A percentile compares a stretch with the other conserved stretches of the same genome.
Conservation (phyloP, 192 early-diverging fungal genomes). For the Coemansia umbellata region DNA sequence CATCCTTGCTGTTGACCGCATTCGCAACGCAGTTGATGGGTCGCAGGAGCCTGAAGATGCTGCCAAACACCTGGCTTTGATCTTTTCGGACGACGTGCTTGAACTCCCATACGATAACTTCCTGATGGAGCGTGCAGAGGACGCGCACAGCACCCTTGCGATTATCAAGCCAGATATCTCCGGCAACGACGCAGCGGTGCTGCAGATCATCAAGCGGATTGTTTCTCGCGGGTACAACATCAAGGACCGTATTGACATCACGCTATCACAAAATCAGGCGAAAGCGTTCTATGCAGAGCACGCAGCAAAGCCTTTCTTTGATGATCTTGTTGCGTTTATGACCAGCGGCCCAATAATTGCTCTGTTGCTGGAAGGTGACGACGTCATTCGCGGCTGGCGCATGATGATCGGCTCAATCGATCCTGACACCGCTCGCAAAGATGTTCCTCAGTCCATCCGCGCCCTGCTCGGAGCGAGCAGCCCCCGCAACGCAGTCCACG, state of each 20-base stretch:
- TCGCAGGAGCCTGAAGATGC: constrained; percentile 50
- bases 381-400: constrained; percentile 53
- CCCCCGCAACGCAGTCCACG: constrained; percentile 55
- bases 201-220: constrained; percentile 35
- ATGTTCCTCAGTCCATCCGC: constrained; percentile 46
- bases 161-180: constrained; percentile 56
- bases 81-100: constrained; percentile 45
- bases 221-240: constrained; percentile 45
- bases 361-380: constrained; percentile 49
- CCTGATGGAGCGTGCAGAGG: constrained; percentile 46
- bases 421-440: constrained; percentile 21
- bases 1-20: constrained; percentile 53
- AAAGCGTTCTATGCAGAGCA: constrained; percentile 49
- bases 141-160: constrained; percentile 49
- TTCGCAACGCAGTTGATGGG: constrained; percentile 57
- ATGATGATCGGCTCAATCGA: constrained; percentile 54
- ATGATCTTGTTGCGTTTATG: constrained; percentile 40
- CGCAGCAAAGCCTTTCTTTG: constrained; percentile 36
- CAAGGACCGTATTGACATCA: constrained; percentile 33
- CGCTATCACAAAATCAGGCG: constrained; percentile 40
- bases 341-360: constrained; percentile 52
- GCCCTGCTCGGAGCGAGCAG: constrained; percentile 47
- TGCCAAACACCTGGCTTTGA: constrained; percentile 42
- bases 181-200: constrained; percentile 17
- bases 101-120: constrained; percentile 42